Evolutionary conservation across 352 stramenopile species (phyloP).

Genomic region (Globisporangium alternatum): DNA sequence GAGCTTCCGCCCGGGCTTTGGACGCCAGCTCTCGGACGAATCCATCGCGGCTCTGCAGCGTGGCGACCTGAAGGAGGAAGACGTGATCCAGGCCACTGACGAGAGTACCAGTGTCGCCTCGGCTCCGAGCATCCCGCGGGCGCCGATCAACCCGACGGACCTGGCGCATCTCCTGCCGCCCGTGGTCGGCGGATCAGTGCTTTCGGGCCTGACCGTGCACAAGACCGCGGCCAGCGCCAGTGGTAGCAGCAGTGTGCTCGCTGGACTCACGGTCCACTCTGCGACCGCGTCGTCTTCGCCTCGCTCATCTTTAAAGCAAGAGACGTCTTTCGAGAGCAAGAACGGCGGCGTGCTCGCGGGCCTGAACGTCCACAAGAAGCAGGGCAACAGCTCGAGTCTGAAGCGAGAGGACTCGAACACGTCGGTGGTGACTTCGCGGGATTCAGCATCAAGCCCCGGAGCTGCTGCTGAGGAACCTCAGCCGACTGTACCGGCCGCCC

Average conservation of each 20-base stretch:
- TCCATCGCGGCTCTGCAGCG: constrained; percentile 72
- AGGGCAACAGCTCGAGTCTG: constrained; percentile 13
- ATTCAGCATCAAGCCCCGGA: constrained; percentile 16
- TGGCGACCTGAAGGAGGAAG: constrained; percentile 71
- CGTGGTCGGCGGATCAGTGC: constrained; percentile 50
- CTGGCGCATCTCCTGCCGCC: constrained; percentile 66
- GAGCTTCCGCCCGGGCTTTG: constrained; percentile 80
- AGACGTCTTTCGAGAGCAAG: constrained; percentile 19
- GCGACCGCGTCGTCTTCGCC: constrained; percentile 24
- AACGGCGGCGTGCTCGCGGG: constrained; percentile 42
- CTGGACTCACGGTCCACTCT: constrained; percentile 67
- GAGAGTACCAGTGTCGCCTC: constrained; percentile 24
- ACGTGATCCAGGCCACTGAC: constrained; percentile 38
- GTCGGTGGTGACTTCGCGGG: constrained; percentile 20
- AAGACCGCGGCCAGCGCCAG: constrained; percentile 9
- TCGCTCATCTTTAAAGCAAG: constrained; percentile 23
- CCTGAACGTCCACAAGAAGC: constrained; percentile 40
- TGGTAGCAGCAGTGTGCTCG: constrained; percentile 36
- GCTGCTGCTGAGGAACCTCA: constrained; percentile 26
- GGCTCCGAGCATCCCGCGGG: constrained; percentile 24
- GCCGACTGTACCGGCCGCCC: constrained; percentile 11
- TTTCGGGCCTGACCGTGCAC: constrained; percentile 66
- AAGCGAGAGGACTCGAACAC: constrained; percentile 9
- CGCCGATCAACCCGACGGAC: constrained; percentile 46
- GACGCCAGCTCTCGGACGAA: constrained; percentile 81